phyloP scores from a whole-genome alignment of 306 rosid genomes.

The Quercus ilex region DNA sequence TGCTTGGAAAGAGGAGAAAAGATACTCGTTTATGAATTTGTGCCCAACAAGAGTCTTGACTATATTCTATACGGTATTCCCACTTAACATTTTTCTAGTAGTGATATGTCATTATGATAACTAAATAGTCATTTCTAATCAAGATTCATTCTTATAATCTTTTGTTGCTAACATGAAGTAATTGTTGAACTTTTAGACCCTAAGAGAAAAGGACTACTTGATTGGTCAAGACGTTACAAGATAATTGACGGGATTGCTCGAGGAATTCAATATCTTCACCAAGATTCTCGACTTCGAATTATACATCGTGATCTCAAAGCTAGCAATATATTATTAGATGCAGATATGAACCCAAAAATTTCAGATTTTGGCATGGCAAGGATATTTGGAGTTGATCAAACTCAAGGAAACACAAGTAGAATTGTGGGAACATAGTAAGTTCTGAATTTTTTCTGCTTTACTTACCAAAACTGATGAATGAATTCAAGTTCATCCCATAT shows the following conservation, averaged over 20 bases:
- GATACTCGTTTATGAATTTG: constrained; percentile 21
- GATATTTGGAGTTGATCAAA: not conserved
- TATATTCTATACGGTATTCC: not conserved
- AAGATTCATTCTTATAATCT: too few relatives aligned
- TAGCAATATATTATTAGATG: not conserved
- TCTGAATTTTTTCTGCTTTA: too few relatives aligned
- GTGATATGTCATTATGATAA: too few relatives aligned
- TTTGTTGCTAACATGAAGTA: too few relatives aligned
- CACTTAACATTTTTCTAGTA: too few relatives aligned
- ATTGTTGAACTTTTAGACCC: not conserved
- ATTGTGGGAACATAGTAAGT: not conserved
- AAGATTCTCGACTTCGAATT: not conserved
- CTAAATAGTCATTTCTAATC: too few relatives aligned
- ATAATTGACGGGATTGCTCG: not conserved
- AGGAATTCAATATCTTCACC: not conserved
- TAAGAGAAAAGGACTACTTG: not conserved
- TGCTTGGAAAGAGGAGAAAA: constrained; percentile 16
- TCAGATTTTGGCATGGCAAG: not conserved
- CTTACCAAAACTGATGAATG: too few relatives aligned
- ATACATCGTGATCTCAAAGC: not conserved
- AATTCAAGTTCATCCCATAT: too few relatives aligned
- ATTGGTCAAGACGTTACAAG: not conserved
- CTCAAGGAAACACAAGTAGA: not conserved
- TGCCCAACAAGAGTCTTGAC: constrained; percentile 32
- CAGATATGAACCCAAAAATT: not conserved